phyloP scores from a whole-genome alignment of 176 grass and related monocot genomes.

The Calamus simplicifolius region DNA sequence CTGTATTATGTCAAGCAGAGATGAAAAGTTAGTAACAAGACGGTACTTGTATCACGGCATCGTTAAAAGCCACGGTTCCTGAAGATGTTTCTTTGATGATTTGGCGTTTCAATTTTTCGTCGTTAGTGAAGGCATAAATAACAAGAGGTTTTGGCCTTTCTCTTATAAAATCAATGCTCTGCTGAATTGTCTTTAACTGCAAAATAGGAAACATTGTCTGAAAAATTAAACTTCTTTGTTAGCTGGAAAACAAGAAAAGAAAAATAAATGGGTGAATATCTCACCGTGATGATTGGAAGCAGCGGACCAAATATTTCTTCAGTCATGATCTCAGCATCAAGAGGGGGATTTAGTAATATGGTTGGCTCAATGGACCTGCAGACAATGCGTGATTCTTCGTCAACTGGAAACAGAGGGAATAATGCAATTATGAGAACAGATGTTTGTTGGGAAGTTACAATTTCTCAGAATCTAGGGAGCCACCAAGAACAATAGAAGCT shows the following conservation, averaged over 20 bases:
- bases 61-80: conserved; percentile 74
- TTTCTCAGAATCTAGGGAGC: conserved; percentile 45
- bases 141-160: conserved; percentile 63
- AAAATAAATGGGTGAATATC: neutral
- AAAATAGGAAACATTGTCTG: neutral
- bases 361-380: conserved; percentile 82
- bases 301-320: conserved; percentile 94
- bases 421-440: too few relatives aligned
- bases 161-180: conserved; percentile 64
- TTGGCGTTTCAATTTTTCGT: conserved; percentile 29
- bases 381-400: neutral
- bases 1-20: too few relatives aligned
- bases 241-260: neutral
- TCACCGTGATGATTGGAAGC: conserved; percentile 90
- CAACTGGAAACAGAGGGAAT: neutral
- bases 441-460: conserved; percentile 31
- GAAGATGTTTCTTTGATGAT: conserved; percentile 77
- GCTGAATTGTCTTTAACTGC: conserved; percentile 77
- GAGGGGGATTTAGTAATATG: conserved; percentile 73
- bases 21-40: too few relatives aligned
- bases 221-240: too few relatives aligned
- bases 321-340: conserved; percentile 81
- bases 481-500: conserved; percentile 54
- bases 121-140: conserved; percentile 70
- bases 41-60: conserved; percentile 59